Evolutionary conservation across 1,284 basidiomycete species (phyloP), one percentile per base, ranked within the genome.

Genomic region (Puccinia polysora): DNA sequence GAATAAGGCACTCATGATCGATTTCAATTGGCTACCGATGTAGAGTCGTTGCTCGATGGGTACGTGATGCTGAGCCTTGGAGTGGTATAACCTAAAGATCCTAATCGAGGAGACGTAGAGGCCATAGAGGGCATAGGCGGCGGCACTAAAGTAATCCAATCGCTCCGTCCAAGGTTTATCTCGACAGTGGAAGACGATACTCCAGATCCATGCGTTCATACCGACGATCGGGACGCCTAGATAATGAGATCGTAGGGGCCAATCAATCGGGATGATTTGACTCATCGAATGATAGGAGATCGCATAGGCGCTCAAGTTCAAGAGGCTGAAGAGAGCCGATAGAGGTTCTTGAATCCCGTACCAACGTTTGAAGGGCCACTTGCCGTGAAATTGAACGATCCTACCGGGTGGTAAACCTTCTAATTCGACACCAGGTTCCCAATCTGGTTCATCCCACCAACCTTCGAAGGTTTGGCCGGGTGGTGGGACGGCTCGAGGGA

Each of bases 101-200:
- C 81, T 75, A 40, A 77, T 75, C 25, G 78, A 64, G 10, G 76
- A 78, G 36, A 80, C 81, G 78, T 93, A 92, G 56, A 96, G 81
- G 74, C 89, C 87, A 78, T 89, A 88, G 87, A 82, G 74, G 63
- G 80, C 78, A 52, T 78, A 88, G 28, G 89, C 81, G 0, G 89
- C 93, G 1, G 96, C 96, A 5, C 90, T 91, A 79, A 97, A 97
- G 80, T 98, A 98, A 79, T 98, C 95, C 76, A 94, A 77, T 75
- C 88, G 89, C 80, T 99, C 96, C 0, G 95, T 98, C 50, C 82
- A 80, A 1, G 88, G 85, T 20, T 86, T 84, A 81, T 97, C 95
- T 83, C 96, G 83, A 0, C 88, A 89, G 79, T 99, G 96, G 78
- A 98, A 98, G 12, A 97, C 84, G 0, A 88, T 81, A 6, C 89